Evolutionary conservation across 1,284 basidiomycete species (phyloP).

Genomic region (Hypsizygus ulmarius): DNA sequence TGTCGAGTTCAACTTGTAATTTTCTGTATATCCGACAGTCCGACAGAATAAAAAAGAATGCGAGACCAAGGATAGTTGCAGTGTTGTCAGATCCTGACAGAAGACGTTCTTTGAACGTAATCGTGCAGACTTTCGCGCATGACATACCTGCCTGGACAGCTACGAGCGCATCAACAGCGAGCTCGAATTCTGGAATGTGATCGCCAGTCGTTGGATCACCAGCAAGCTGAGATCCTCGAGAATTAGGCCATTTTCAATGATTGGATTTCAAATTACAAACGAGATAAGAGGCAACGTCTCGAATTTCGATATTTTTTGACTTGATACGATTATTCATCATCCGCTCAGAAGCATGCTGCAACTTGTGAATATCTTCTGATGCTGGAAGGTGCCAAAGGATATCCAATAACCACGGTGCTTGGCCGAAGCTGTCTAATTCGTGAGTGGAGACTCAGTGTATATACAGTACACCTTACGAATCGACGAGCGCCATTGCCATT

Average conservation of each 20-base stretch:
- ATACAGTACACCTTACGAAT: slow-evolving; percentile 7
- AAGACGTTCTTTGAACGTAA: not conserved
- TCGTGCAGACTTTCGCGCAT: not conserved
- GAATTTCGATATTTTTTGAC: slow-evolving; percentile 9
- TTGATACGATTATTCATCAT: slow-evolving; percentile 13
- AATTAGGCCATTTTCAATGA: not conserved
- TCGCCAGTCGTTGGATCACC: slow-evolving; percentile 9
- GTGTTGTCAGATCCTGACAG: slow-evolving; percentile 17
- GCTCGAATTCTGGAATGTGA: slow-evolving; percentile 10
- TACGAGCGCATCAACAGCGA: slow-evolving; percentile 17
- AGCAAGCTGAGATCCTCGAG: slow-evolving; percentile 3
- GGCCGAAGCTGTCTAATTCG: slow-evolving; percentile 14
- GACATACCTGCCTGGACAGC: slow-evolving; percentile 20
- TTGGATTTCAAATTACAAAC: not conserved
- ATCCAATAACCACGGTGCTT: slow-evolving; percentile 20
- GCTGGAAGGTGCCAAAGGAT: slow-evolving; percentile 19
- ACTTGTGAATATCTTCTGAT: slow-evolving; percentile 8
- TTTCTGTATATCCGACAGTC: slow-evolving; percentile 6
- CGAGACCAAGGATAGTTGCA: slow-evolving; percentile 9
- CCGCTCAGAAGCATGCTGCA: slow-evolving; percentile 9
- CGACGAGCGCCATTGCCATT: slow-evolving; percentile 17
- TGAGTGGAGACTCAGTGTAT: not conserved
- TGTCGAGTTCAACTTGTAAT: slow-evolving; percentile 13
- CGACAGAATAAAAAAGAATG: slow-evolving; percentile 16
- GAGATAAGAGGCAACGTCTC: slow-evolving; percentile 14